These are phyloP conservation scores for Globisporangium radiosum DNA, from an alignment of 352 stramenopile species.

Conservation along the genomic window DNA sequence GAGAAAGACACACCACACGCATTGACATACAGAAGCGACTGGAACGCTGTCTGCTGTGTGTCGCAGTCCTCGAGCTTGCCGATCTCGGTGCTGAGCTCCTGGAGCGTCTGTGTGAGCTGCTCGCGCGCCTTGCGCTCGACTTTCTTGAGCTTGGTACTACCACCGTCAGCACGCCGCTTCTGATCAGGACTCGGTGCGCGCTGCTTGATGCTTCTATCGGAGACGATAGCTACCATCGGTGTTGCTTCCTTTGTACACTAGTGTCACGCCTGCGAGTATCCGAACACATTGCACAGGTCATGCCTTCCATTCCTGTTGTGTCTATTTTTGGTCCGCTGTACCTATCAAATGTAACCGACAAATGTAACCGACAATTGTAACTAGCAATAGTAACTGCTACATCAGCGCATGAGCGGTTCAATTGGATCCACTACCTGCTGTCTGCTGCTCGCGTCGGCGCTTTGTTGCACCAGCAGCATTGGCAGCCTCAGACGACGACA, in stretches of 20 bases:
- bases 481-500: too few relatives aligned
- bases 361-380: too few relatives aligned
- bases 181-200: background rate
- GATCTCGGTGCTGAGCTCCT: slow-evolving; percentile 37
- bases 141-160: slow-evolving; percentile 33
- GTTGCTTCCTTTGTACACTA: too few relatives aligned
- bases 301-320: too few relatives aligned
- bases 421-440: background rate
- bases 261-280: too few relatives aligned
- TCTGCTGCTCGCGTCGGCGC: too few relatives aligned
- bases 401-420: background rate
- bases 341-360: too few relatives aligned
- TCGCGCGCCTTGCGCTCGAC: slow-evolving; percentile 41
- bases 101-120: slow-evolving; percentile 22
- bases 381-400: too few relatives aligned
- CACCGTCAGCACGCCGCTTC: background rate
- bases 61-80: slow-evolving; percentile 57
- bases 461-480: too few relatives aligned
- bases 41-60: slow-evolving; percentile 58
- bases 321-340: too few relatives aligned
- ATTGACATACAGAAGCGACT: slow-evolving; percentile 27
- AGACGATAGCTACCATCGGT: background rate
- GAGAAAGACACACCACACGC: background rate
- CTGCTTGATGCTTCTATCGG: background rate
- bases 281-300: too few relatives aligned